These are phyloP conservation scores for Vanrija pseudolonga DNA, from an alignment of 1,284 basidiomycete species.

Conservation along the genomic window DNA sequence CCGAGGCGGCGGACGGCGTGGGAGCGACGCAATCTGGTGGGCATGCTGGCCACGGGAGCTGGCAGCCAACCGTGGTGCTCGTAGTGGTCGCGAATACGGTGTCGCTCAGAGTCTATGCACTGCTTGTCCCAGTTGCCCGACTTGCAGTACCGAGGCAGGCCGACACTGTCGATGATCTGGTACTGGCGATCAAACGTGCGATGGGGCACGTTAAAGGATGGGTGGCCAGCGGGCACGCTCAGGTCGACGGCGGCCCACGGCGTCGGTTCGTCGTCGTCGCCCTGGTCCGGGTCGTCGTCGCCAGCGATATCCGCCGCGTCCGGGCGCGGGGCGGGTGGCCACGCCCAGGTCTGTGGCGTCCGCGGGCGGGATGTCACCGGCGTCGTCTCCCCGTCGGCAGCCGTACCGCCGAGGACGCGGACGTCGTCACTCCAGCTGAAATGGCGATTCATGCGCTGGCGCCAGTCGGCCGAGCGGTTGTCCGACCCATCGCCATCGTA, in stretches of 20 bases:
- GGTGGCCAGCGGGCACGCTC: neutral
- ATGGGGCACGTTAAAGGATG: neutral
- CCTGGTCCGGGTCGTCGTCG: neutral
- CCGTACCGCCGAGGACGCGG: constrained; percentile 2
- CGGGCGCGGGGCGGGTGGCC: neutral
- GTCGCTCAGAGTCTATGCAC: constrained; percentile 11
- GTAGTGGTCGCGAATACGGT: constrained; percentile 24
- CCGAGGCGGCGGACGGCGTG: constrained; percentile 24
- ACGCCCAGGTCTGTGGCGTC: neutral
- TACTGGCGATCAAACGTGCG: neutral
- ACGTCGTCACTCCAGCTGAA: neutral
- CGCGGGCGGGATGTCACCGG: neutral
- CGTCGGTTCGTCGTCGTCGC: neutral
- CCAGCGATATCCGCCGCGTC: neutral
- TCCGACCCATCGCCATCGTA: no score
- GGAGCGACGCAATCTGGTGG: constrained; percentile 1
- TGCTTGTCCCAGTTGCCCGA: neutral
- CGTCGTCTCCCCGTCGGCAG: neutral
- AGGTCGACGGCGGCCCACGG: neutral
- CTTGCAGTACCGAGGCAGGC: constrained; percentile 6
- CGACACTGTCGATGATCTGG: neutral
- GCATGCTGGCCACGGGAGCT: constrained; percentile 16
- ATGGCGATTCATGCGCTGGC: neutral
- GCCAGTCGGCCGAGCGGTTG: neutral
- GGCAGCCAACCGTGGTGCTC: constrained; percentile 35